These are phyloP conservation scores for Ophiostoma tasmaniense DNA, from an alignment of 2,329 filamentous ascomycete species.

Conservation along the genomic window DNA sequence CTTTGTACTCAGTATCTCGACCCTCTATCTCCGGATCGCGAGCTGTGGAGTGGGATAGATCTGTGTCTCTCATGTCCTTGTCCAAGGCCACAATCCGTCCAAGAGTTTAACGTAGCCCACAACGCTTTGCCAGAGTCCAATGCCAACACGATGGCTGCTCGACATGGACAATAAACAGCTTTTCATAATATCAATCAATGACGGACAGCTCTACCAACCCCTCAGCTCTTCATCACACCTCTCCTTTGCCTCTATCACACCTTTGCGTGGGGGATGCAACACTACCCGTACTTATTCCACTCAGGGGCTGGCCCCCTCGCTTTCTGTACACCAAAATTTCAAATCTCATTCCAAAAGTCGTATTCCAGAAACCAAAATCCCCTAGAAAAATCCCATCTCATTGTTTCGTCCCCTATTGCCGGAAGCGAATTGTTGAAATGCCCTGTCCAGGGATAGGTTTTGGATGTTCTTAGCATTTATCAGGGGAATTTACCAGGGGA, in stretches of 20 bases:
- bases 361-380: no score
- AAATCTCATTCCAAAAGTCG: neutral
- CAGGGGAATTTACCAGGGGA: neutral
- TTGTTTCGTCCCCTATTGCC: neutral
- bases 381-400: neutral
- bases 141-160: no score
- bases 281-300: neutral
- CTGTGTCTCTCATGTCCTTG: no score
- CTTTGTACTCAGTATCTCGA: neutral
- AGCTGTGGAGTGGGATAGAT: neutral
- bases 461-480: neutral
- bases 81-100: no score
- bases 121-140: no score
- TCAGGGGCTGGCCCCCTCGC: neutral
- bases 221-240: neutral
- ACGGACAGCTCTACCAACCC: neutral
- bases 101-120: no score
- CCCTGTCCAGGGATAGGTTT: neutral
- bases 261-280: neutral
- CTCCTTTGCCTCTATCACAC: neutral
- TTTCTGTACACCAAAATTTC: neutral
- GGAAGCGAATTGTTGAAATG: constrained; percentile 3
- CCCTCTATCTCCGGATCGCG: neutral
- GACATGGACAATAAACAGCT: no score
- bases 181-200: no score